A percentile compares a stretch with the other conserved stretches of the same genome.
phyloP scores from a whole-genome alignment of 1,284 basidiomycete species.

The Puccinia sorghi region DNA sequence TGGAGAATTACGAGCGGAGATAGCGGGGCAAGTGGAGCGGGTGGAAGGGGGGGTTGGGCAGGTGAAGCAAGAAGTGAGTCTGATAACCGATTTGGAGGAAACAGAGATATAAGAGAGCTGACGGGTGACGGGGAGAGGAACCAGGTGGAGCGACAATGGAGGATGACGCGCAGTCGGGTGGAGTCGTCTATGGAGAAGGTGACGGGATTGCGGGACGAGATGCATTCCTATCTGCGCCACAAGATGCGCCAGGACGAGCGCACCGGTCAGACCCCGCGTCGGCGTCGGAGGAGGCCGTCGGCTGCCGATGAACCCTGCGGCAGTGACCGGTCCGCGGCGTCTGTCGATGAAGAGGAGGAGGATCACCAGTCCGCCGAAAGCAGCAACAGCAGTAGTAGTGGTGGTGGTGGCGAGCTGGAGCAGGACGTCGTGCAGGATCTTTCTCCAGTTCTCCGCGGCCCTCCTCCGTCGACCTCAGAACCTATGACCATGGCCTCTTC shows the following conservation, averaged over 20 bases:
- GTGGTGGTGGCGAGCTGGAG: too few species aligned
- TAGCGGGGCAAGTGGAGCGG: constrained; percentile 15
- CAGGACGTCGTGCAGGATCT: too few species aligned
- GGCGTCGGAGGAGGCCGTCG: constrained; percentile 51
- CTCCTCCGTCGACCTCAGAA: too few species aligned
- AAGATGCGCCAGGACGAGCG: constrained; percentile 60
- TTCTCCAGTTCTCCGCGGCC: too few species aligned
- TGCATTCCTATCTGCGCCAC: constrained; percentile 56
- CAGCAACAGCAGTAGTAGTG: too few species aligned
- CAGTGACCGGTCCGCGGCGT: background rate
- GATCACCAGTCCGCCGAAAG: background rate
- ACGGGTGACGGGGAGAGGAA: background rate
- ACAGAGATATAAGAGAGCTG: background rate
- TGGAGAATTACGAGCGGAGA: constrained; percentile 1
- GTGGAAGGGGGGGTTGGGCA: constrained; percentile 20
- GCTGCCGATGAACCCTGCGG: background rate
- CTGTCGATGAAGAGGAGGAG: background rate
- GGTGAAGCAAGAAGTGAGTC: constrained; percentile 26
- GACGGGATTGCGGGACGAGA: constrained; percentile 53
- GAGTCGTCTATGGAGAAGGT: constrained; percentile 53
- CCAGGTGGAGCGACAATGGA: constrained; percentile 29
- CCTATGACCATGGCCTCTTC: too few species aligned
- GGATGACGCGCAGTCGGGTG: constrained; percentile 47
- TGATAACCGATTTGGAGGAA: too few species aligned
- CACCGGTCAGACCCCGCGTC: constrained; percentile 61